These are phyloP conservation scores for Helicostylum pulchrum DNA, from an alignment of 192 early-diverging fungal genomes.

Conservation along the genomic window DNA sequence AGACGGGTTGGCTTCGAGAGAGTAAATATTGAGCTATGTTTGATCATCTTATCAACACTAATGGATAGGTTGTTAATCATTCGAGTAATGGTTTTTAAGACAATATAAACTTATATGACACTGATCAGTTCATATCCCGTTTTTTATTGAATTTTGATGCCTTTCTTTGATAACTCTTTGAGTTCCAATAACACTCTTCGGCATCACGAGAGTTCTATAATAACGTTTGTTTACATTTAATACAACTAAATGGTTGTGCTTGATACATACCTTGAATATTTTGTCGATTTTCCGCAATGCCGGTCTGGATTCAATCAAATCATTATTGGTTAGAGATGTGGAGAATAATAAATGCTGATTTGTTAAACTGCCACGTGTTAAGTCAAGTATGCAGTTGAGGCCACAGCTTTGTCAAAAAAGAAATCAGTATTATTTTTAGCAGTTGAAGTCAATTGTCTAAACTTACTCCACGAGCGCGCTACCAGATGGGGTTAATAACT, in stretches of 20 bases:
- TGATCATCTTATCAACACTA: not conserved
- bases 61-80: not conserved
- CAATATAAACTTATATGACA: not conserved
- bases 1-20: not conserved
- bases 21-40: not conserved
- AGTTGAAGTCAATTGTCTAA: not conserved
- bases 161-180: not conserved
- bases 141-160: not conserved
- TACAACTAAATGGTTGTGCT: not conserved
- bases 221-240: not conserved
- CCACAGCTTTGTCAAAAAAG: constrained; percentile 5
- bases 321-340: not conserved
- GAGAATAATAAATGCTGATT: not conserved
- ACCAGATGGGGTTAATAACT: not conserved
- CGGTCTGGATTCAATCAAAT: not conserved
- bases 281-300: not conserved
- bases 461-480: not conserved
- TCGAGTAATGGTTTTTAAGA: not conserved
- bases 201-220: not conserved
- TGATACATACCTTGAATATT: not conserved
- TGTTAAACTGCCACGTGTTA: not conserved
- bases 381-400: not conserved
- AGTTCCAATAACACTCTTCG: not conserved
- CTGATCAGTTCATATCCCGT: not conserved
- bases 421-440: not conserved